A percentile compares a stretch with the other conserved stretches of the same genome.
phyloP scores from a whole-genome alignment of 805 yeast species.

The Sugiyamaella floridensis region DNA sequence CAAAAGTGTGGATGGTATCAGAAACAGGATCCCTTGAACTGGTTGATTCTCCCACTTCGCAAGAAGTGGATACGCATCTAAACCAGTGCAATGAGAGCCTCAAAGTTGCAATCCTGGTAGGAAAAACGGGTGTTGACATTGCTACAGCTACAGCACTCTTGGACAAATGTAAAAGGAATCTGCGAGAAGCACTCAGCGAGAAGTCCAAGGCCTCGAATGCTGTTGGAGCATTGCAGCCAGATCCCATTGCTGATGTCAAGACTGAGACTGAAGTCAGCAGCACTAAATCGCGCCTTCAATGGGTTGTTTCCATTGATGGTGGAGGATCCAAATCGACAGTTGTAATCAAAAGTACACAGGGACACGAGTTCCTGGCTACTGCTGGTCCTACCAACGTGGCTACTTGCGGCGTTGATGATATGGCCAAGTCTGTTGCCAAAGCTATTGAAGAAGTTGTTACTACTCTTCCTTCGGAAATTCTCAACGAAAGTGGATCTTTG shows the following conservation, averaged over 20 bases:
- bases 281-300: not conserved
- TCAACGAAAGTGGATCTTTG: not conserved
- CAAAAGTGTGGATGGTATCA: not conserved
- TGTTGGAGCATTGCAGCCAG: not conserved
- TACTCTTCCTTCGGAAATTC: slow-evolving; percentile 1
- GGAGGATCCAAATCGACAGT: slow-evolving; percentile 25
- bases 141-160: slow-evolving; percentile 9
- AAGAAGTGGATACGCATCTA: slow-evolving; percentile 12
- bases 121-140: slow-evolving; percentile 16
- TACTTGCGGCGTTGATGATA: slow-evolving; percentile 9
- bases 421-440: slow-evolving; percentile 3
- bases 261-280: not conserved
- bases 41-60: not conserved
- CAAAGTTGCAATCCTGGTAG: slow-evolving; percentile 21
- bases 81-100: slow-evolving; percentile 13
- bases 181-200: not conserved
- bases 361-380: slow-evolving; percentile 8
- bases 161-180: slow-evolving; percentile 9
- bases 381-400: slow-evolving; percentile 18
- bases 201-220: not conserved
- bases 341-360: slow-evolving; percentile 12
- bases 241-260: not conserved
- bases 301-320: slow-evolving; percentile 20
- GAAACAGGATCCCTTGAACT: not conserved
- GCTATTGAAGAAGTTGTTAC: slow-evolving; percentile 10